A percentile compares a stretch with the other conserved stretches of the same genome.
Conservation (phyloP, 2,329 filamentous ascomycete species). For the Epichloe baconii region DNA sequence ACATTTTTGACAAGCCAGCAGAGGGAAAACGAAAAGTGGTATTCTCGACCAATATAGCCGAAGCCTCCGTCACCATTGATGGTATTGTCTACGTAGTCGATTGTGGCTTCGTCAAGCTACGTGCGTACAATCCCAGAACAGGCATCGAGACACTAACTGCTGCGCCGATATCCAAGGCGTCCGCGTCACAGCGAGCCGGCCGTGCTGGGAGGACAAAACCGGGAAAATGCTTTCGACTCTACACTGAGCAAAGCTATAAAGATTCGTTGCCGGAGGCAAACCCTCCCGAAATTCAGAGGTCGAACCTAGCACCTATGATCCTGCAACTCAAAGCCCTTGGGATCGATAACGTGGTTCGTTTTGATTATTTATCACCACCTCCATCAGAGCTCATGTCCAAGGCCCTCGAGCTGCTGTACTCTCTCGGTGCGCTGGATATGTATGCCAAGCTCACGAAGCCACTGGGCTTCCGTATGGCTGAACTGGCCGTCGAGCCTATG, state of each 20-base stretch:
- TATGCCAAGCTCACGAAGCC: constrained; percentile 85
- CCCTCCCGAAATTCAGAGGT: constrained; percentile 81
- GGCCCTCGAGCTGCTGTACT: constrained; percentile 77
- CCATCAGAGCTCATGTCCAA: constrained; percentile 75
- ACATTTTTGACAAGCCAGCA: constrained; percentile 75
- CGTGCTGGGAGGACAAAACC: constrained; percentile 79
- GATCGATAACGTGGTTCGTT: constrained; percentile 85
- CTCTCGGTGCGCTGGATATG: constrained; percentile 73
- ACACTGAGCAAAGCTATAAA: constrained; percentile 62
- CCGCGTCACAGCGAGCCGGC: constrained; percentile 82
- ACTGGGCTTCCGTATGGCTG: constrained; percentile 82
- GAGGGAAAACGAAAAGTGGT: constrained; percentile 82
- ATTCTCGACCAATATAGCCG: constrained; percentile 88
- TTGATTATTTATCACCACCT: constrained; percentile 77
- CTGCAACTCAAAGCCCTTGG: constrained; percentile 90
- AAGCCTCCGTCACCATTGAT: constrained; percentile 89
- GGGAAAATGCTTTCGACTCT: constrained; percentile 89
- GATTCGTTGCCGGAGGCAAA: constrained; percentile 52
- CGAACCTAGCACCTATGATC: constrained; percentile 76
- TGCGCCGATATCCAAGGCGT: constrained; percentile 76
- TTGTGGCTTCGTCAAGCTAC: constrained; percentile 79
- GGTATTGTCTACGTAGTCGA: constrained; percentile 88
- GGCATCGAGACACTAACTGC: constrained; percentile 81
- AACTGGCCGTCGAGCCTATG: constrained; percentile 88
- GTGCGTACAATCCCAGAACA: constrained; percentile 70